Percentiles rank a stretch among this genome's conserved stretches.
phyloP scores from a whole-genome alignment of 805 yeast genomes.

The Yamadazyma scolyti region DNA sequence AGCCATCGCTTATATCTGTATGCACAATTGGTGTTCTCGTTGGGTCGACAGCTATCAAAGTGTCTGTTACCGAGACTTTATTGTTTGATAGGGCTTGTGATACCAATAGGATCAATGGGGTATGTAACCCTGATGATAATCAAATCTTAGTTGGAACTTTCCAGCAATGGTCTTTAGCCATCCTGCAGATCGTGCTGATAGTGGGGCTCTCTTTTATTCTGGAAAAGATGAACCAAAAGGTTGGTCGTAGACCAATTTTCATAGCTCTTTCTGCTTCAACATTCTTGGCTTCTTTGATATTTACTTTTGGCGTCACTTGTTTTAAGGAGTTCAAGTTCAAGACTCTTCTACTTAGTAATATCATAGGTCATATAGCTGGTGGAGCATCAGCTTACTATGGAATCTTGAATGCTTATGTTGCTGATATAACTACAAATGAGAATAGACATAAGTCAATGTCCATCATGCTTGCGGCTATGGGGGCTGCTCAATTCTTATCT shows the following conservation, averaged over 20 bases:
- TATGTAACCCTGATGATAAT: conserved; percentile 26
- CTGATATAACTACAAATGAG: conserved; percentile 67
- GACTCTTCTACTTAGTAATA: conserved; percentile 38
- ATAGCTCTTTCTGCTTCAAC: no score
- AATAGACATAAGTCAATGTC: conserved; percentile 44
- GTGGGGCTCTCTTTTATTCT: conserved; percentile 53
- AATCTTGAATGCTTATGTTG: conserved; percentile 60
- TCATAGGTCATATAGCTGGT: conserved; percentile 54
- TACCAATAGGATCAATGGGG: conserved; percentile 7
- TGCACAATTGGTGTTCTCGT: no score
- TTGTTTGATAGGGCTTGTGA: conserved; percentile 7
- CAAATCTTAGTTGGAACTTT: conserved; percentile 41
- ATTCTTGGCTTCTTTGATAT: no score
- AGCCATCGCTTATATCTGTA: no score
- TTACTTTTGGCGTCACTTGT: no score
- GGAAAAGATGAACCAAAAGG: neutral
- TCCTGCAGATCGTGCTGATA: conserved; percentile 44
- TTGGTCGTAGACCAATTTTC: neutral
- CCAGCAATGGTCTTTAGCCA: conserved; percentile 37
- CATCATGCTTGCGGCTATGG: conserved; percentile 56
- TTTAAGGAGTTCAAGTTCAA: conserved; percentile 4
- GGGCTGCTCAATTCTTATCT: conserved; percentile 1
- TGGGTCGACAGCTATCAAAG: conserved; percentile 1
- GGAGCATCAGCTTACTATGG: conserved; percentile 53
- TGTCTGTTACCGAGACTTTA: conserved; percentile 3